Base-by-base conservation (phyloP, 2,329 filamentous ascomycete genomes). In the Stachybotrys elegans region DNA sequence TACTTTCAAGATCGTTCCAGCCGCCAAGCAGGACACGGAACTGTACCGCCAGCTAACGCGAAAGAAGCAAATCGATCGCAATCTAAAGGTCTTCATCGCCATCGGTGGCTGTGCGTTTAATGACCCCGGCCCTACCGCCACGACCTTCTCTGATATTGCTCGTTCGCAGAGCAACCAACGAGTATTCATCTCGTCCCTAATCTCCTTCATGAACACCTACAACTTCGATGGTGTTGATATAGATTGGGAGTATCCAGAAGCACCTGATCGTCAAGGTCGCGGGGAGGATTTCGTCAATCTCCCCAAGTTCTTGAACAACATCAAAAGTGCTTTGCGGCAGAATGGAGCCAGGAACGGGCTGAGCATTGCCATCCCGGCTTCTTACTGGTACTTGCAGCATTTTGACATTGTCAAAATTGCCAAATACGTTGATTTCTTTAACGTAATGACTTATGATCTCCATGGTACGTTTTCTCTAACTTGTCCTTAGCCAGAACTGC, bases 71-170 rank as follows among this genome's bases (percentile, higher is more conserved):
- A 27, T 40, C 4, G 44, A 57, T 5, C 41, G 50, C 0, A 45
- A 40, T 1, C 48, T 72, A 0, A 51, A 69, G 44, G 60, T 62
- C 0, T 66, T 57, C 51, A 60, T 72, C 22, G 57, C 62, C 4
- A 46, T 73, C 5, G 68, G 69, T 1, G 70, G 71, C 0, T 72
- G 63, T 60, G 52, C 60, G 2, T 66, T 71, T 36, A 67, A 58
- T 39, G 63, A 73, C 54, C 6, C 34, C 0, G 58, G 57, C 9
- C 53, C 56, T 2, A 59, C 53, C 1, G 43, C 47, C 6, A 53
- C 44, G 16, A 48, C 57, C 5, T 68, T 65, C 23, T 51, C 22
- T 6, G 19, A 46, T 2, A 46, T 53, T 17, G 40, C 35, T 17
- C 7, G 2, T 0, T 45, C 43, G 5, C 9, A 44, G 5, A 14